Evolutionary conservation across 768 basidiomycete genomes (phyloP).

Genomic region (Naganishia friedmannii): DNA sequence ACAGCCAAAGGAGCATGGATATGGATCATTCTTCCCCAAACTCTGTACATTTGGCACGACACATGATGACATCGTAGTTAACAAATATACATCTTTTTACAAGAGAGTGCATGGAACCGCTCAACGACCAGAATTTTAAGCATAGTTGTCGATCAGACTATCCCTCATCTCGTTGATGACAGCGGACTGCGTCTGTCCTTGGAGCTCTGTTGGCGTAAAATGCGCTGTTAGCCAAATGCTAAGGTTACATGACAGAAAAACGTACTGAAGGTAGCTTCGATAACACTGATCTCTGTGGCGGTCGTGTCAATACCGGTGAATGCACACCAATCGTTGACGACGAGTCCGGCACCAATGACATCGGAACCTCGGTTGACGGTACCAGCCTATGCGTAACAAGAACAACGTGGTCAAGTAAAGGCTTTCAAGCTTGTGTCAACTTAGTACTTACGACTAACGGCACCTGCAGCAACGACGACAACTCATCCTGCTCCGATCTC

Average conservation of each 20-base stretch:
- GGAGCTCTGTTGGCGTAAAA: slow-evolving; percentile 61
- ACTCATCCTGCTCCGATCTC: slow-evolving; percentile 93
- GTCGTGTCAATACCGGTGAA: slow-evolving; percentile 99
- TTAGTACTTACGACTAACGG: slow-evolving; percentile 78
- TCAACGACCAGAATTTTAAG: slow-evolving; percentile 55
- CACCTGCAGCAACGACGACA: slow-evolving; percentile 87
- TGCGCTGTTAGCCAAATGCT: slow-evolving; percentile 1
- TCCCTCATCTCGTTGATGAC: slow-evolving; percentile 90
- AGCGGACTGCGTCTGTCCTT: slow-evolving; percentile 75
- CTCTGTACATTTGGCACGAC: no score
- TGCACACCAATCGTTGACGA: slow-evolving; percentile 99
- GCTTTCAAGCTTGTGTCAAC: neutral
- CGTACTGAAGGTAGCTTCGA: slow-evolving; percentile 95
- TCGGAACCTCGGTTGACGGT: slow-evolving; percentile 98
- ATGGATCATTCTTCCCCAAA: no score
- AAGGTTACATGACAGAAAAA: slow-evolving; percentile 38
- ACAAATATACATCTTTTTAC: slow-evolving; percentile 10
- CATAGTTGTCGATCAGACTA: slow-evolving; percentile 86
- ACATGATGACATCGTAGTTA: neutral
- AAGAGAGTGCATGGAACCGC: neutral
- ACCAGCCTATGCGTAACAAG: slow-evolving; percentile 67
- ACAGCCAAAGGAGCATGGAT: no score
- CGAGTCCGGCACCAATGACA: slow-evolving; percentile 92
- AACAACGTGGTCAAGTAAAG: neutral
- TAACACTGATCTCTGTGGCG: slow-evolving; percentile 97